Percentiles rank a stretch among this genome's conserved stretches.
These are phyloP conservation scores for Grosmannia serpens DNA, from an alignment of 2,329 filamentous ascomycete genomes.

Conservation along the genomic window DNA sequence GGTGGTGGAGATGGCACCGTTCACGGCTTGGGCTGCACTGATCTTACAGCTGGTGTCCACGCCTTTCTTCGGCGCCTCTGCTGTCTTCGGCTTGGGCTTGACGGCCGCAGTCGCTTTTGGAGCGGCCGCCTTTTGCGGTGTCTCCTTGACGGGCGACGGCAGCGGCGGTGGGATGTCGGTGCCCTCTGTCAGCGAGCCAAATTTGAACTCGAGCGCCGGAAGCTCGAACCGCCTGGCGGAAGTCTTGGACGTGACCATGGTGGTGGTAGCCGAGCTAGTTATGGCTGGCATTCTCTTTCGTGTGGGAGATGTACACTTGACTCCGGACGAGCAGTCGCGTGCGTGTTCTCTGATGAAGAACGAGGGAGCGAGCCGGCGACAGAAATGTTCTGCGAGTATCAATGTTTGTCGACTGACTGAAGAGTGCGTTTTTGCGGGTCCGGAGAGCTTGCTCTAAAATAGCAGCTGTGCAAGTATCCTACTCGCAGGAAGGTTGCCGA, in stretches of 20 bases:
- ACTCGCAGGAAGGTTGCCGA: neutral
- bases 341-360: neutral
- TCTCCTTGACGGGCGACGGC: constrained; percentile 41
- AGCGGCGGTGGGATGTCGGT: constrained; percentile 48
- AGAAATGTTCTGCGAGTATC: neutral
- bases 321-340: neutral
- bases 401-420: neutral
- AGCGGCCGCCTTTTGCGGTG: constrained; percentile 18
- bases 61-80: constrained; percentile 9
- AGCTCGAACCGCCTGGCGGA: constrained; percentile 36
- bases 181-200: constrained; percentile 47
- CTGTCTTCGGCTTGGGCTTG: constrained; percentile 11
- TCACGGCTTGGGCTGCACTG: constrained; percentile 27
- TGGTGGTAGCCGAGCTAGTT: constrained; percentile 12
- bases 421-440: neutral
- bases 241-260: constrained; percentile 1
- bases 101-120: constrained; percentile 15
- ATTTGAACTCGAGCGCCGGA: constrained; percentile 46
- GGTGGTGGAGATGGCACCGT: constrained; percentile 3
- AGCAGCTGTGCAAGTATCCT: neutral
- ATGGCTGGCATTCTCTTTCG: constrained; percentile 13
- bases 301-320: neutral
- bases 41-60: constrained; percentile 18
- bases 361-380: neutral
- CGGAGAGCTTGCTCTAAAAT: neutral